These are phyloP conservation scores for Glarea lozoyensis DNA, from an alignment of 495 filamentous ascomycete genomes.

Conservation along the genomic window DNA sequence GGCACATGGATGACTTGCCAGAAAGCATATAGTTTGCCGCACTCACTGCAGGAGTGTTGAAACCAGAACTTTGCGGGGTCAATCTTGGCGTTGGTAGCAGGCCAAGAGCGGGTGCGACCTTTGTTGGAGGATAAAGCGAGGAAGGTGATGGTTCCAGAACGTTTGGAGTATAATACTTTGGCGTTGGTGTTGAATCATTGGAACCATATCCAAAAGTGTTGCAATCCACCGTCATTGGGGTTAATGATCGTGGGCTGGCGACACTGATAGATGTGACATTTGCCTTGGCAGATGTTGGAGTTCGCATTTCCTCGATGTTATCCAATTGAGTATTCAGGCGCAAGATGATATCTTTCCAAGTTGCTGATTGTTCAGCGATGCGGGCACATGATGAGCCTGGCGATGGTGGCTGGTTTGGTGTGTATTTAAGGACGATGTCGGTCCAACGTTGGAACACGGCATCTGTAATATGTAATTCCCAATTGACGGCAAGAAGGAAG, in stretches of 20 bases:
- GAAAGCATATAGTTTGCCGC: slow-evolving; percentile 45
- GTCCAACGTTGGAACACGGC: slow-evolving; percentile 84
- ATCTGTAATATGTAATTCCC: slow-evolving; percentile 90
- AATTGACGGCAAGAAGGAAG: slow-evolving; percentile 82
- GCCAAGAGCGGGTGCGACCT: slow-evolving; percentile 43
- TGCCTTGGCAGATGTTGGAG: slow-evolving; percentile 17
- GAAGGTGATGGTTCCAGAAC: slow-evolving; percentile 53
- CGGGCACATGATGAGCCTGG: slow-evolving; percentile 36
- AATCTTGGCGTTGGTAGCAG: slow-evolving; percentile 71
- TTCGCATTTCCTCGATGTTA: slow-evolving; percentile 40
- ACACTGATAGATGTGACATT: slow-evolving; percentile 16
- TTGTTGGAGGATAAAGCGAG: slow-evolving; percentile 40
- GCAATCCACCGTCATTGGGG: slow-evolving; percentile 16
- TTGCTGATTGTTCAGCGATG: slow-evolving; percentile 34
- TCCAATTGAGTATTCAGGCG: slow-evolving; percentile 67
- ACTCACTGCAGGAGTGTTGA: slow-evolving; percentile 89
- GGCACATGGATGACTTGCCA: slow-evolving; percentile 54
- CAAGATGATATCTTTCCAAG: slow-evolving; percentile 74
- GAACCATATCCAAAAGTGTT: slow-evolving; percentile 24
- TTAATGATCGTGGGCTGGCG: slow-evolving; percentile 22
- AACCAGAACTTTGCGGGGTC: slow-evolving; percentile 66
- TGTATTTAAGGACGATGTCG: slow-evolving; percentile 80
- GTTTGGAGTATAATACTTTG: slow-evolving; percentile 36
- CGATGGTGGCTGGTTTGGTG: slow-evolving; percentile 56
- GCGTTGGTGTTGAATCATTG: slow-evolving; percentile 38